Evolutionary conservation across 2,329 filamentous ascomycete species (phyloP).

Genomic region (Epicoccum sorghinum): DNA sequence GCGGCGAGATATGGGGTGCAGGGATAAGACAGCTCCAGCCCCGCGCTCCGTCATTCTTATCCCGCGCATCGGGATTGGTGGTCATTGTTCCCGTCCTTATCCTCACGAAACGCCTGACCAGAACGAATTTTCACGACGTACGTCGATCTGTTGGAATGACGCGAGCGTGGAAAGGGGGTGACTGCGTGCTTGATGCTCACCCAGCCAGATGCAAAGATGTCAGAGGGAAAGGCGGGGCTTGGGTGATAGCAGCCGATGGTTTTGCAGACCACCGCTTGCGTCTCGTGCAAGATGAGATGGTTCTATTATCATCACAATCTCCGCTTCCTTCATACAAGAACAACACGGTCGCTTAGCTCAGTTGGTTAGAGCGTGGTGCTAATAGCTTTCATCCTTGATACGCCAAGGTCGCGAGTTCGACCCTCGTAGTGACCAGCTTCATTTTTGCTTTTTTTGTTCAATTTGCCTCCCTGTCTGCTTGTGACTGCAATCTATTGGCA

Average conservation of each 20-base stretch:
- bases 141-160: background rate
- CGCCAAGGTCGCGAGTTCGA: conserved; percentile 24
- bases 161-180: background rate
- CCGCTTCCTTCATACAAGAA: background rate
- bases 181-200: background rate
- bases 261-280: too few species aligned
- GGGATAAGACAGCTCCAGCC: conserved; percentile 10
- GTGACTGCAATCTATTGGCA: too few species aligned
- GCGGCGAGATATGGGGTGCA: conserved; percentile 17
- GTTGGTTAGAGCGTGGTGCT: conserved; percentile 23
- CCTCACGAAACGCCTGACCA: conserved; percentile 9
- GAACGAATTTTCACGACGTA: conserved; percentile 6
- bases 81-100: background rate
- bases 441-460: background rate
- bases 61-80: conserved; percentile 13
- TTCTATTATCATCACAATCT: too few species aligned
- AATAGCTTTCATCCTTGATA: conserved; percentile 16
- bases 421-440: conserved; percentile 19
- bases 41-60: conserved; percentile 11
- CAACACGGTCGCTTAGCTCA: conserved; percentile 18
- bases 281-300: too few species aligned
- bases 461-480: too few species aligned
- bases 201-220: too few species aligned
- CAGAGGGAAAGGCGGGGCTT: too few species aligned
- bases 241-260: too few species aligned